Conservation (phyloP, 495 filamentous ascomycete species). For the Neurospora tetraspora region DNA sequence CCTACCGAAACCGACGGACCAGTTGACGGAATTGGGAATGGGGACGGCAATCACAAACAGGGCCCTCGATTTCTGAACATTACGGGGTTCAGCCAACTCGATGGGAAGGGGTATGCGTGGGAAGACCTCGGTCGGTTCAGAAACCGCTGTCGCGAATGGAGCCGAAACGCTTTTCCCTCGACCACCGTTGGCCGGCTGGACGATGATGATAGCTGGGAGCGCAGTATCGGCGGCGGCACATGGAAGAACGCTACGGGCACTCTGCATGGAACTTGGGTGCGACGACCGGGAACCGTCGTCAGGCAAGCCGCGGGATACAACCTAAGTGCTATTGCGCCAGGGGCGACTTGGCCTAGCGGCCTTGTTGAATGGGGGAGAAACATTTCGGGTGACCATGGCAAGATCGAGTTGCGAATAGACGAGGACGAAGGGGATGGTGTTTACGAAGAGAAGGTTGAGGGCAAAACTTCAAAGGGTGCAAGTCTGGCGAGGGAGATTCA, state of each 20-base stretch:
- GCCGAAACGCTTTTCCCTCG: constrained; percentile 27
- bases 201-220: constrained; percentile 14
- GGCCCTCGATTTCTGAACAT: constrained; percentile 60
- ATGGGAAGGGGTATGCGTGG: constrained; percentile 59
- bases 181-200: constrained; percentile 11
- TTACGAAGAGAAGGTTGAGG: constrained; percentile 21
- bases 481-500: constrained; percentile 46
- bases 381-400: constrained; percentile 51
- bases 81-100: constrained; percentile 60
- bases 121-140: constrained; percentile 42
- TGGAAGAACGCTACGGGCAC: constrained; percentile 79
- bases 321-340: constrained; percentile 36
- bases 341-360: constrained; percentile 26
- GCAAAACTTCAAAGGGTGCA: constrained; percentile 6
- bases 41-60: constrained; percentile 12
- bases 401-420: constrained; percentile 40
- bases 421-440: constrained; percentile 39
- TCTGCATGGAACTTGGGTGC: constrained; percentile 66
- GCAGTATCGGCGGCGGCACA: constrained; percentile 27
- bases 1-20: neutral
- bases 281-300: constrained; percentile 31
- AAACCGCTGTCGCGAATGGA: constrained; percentile 34
- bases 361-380: constrained; percentile 53
- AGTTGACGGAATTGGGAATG: neutral
- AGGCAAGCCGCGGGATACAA: constrained; percentile 34